phyloP scores from a whole-genome alignment of 169 alveolate species.

The Blepharisma undulans region DNA sequence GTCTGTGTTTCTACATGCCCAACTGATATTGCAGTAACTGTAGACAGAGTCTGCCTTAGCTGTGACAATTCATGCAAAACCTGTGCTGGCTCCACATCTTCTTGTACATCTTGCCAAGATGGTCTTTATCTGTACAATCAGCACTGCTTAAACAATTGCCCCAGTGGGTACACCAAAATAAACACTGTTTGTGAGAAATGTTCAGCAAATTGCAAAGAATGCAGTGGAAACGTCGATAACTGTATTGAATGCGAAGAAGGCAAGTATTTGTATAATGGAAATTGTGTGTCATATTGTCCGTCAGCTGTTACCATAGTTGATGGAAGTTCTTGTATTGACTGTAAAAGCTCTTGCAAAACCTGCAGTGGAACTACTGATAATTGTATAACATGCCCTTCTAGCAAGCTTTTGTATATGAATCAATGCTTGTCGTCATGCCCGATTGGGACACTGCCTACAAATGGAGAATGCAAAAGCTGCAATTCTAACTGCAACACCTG shows the following conservation, averaged over 20 bases:
- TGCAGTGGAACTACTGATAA: background rate
- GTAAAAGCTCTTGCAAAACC: background rate
- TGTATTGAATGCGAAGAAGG: conserved; percentile 13
- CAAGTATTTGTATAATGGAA: background rate
- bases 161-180: background rate
- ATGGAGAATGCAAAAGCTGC: background rate
- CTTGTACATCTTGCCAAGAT: conserved; percentile 12
- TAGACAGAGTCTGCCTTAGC: background rate
- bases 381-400: conserved; percentile 5
- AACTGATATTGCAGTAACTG: background rate
- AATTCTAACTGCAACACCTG: background rate
- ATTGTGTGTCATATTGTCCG: conserved; percentile 11
- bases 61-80: background rate
- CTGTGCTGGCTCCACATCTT: background rate
- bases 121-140: background rate
- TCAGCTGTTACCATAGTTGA: background rate
- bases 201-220: background rate
- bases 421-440: conserved; percentile 14
- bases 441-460: background rate
- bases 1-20: background rate
- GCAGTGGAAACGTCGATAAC: background rate
- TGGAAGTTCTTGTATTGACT: conserved; percentile 14
- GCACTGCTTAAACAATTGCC: background rate
- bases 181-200: background rate
- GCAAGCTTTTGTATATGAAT: background rate